Percentiles rank a stretch among this genome's conserved stretches.
Conservation (phyloP, 2,329 filamentous ascomycete genomes). For the Achaetomium macrosporum region DNA sequence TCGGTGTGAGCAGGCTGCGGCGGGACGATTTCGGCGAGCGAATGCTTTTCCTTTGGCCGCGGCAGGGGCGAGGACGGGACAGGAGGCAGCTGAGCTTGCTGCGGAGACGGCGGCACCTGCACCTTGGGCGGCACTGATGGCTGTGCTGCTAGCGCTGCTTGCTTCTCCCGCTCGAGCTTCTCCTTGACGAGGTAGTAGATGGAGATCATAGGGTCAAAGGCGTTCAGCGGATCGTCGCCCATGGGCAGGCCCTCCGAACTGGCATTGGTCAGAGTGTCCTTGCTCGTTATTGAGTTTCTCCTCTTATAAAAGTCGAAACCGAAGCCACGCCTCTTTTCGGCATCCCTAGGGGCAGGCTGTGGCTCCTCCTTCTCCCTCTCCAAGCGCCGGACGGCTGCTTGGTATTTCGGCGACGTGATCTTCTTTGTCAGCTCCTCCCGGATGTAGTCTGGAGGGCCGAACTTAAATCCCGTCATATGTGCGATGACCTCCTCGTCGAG, state of each 20-base stretch:
- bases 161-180: constrained; percentile 76
- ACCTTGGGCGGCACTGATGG: constrained; percentile 21
- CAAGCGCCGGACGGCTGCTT: constrained; percentile 68
- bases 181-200: constrained; percentile 96
- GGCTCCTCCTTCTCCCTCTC: constrained; percentile 60
- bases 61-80: constrained; percentile 21
- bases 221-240: constrained; percentile 83
- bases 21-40: constrained; percentile 67
- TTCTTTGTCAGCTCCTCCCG: constrained; percentile 72
- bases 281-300: constrained; percentile 80
- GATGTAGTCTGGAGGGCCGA: constrained; percentile 81
- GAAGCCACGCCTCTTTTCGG: constrained; percentile 83
- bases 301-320: constrained; percentile 96
- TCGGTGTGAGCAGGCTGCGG: constrained; percentile 90
- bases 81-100: constrained; percentile 15
- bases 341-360: constrained; percentile 49
- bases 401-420: constrained; percentile 93
- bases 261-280: constrained; percentile 77
- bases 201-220: constrained; percentile 85
- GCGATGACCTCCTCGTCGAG: constrained; percentile 77
- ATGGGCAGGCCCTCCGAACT: constrained; percentile 79
- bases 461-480: constrained; percentile 98
- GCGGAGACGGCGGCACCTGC: constrained; percentile 22
- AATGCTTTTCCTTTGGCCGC: constrained; percentile 36
- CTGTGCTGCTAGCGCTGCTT: constrained; percentile 32